A percentile compares a stretch with the other conserved stretches of the same genome.
phyloP scores from a whole-genome alignment of 768 basidiomycete species.

The Collybiopsis confluens region DNA sequence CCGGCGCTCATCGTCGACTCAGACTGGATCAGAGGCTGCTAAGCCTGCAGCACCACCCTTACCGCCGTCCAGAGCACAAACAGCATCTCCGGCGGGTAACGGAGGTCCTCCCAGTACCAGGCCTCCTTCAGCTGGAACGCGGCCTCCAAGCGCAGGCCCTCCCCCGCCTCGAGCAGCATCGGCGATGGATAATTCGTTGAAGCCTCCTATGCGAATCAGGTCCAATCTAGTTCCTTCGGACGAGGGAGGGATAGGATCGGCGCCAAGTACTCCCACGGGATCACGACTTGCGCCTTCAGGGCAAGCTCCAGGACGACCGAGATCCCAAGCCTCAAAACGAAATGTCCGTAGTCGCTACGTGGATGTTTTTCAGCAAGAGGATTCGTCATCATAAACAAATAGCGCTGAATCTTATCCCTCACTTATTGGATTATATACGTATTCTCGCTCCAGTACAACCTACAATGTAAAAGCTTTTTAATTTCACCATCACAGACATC shows the following conservation, averaged over 20 bases:
- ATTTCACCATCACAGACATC: not conserved
- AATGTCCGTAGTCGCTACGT: conserved; percentile 83
- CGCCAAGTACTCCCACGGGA: conserved; percentile 43
- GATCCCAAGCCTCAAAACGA: conserved; percentile 67
- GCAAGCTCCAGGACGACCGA: conserved; percentile 48
- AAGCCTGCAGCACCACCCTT: conserved; percentile 57
- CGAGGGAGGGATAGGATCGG: conserved; percentile 38
- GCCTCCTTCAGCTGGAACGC: conserved; percentile 17
- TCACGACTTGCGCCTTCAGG: conserved; percentile 42
- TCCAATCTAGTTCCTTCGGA: conserved; percentile 59
- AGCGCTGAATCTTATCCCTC: not conserved
- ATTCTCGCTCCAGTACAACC: not conserved
- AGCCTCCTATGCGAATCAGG: conserved; percentile 51
- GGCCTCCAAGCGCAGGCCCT: conserved; percentile 20
- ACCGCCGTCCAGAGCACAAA: conserved; percentile 83
- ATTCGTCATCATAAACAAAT: conserved; percentile 16
- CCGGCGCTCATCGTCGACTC: too few species aligned
- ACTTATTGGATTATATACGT: not conserved
- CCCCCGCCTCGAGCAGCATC: conserved; percentile 57
- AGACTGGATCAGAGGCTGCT: conserved; percentile 55
- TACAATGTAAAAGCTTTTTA: not conserved
- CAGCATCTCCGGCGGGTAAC: conserved; percentile 68
- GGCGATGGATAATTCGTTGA: conserved; percentile 54
- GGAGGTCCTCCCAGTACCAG: conserved; percentile 18
- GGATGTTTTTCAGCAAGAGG: conserved; percentile 75